Evolutionary conservation across 192 early-diverging fungal species (phyloP), one percentile per base, ranked within the genome.

Genomic region (Lunasporangiospora selenospora): DNA sequence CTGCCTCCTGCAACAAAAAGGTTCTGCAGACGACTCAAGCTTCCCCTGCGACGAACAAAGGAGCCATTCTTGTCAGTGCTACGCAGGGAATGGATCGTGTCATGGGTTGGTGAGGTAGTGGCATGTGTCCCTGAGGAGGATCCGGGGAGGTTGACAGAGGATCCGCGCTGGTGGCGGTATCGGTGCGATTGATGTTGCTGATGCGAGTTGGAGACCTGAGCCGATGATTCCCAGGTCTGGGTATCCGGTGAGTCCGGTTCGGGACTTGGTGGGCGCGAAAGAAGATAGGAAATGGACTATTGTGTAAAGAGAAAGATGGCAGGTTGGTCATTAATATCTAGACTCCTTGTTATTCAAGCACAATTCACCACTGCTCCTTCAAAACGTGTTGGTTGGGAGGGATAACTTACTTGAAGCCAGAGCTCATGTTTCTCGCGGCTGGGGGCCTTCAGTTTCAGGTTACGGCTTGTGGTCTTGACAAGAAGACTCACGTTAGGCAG

Each of bases 401-500:
- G 11, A 18, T 31, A 36, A 40, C 45, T 45, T 79, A 86, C 89
- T 77, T 86, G 75, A 58, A 79, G 86, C 91, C 91, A 93, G 38
- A 85, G 62, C 29, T 90, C 89, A 56, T 93, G 91, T 37, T 86
- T 83, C 21, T 85, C 82, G 47, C 83, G 83, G 9, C 73, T 81
- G 4, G 77, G 80, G 10, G 91, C 91, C 46, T 80, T 90, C 66
- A 93, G 60, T 75, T 93, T 93, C 45, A 93, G 64, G 67, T 89
- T 84, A 18, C 91, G 82, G 44, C 79, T 84, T 12, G 77, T 81
- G n/a, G 91, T 93, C 23, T 83, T 79, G 4, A 93, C 67, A 19
- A 91, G 36, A 32, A 93, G 77, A 64, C 85, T 87, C 56, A 86
- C 80, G 36, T 67, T 58, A 2, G 87, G 87, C 53, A 85, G 64